These are phyloP conservation scores for Saccharomyces paradoxus DNA, from an alignment of 805 yeast genomes.

Conservation along the genomic window DNA sequence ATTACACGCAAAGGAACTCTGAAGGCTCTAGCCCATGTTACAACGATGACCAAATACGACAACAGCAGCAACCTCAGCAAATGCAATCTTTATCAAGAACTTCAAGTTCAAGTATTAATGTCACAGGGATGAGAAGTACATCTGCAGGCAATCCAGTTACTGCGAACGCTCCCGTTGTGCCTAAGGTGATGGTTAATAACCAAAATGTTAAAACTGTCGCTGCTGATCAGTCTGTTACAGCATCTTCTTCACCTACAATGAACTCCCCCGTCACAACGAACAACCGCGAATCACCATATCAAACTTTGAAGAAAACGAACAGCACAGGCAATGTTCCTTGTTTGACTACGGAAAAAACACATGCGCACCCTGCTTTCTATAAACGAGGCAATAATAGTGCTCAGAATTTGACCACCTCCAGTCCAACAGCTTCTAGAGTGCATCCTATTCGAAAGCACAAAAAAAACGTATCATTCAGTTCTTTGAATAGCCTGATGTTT, in stretches of 20 bases:
- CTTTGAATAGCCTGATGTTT: slow-evolving; percentile 29
- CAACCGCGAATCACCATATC: slow-evolving; percentile 3
- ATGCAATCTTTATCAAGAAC: slow-evolving; percentile 12
- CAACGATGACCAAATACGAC: slow-evolving; percentile 8
- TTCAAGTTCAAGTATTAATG: slow-evolving; percentile 11
- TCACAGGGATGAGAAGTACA: not conserved
- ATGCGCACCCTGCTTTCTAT: slow-evolving; percentile 10
- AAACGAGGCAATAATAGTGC: slow-evolving; percentile 20
- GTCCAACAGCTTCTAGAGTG: slow-evolving; percentile 10
- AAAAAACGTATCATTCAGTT: slow-evolving; percentile 30
- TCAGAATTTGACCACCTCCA: slow-evolving; percentile 11
- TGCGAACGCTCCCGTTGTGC: slow-evolving; percentile 5
- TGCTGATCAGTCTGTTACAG: not conserved
- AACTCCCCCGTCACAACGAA: not conserved
- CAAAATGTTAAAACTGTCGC: slow-evolving; percentile 7
- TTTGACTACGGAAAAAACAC: not conserved
- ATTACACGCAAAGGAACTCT: slow-evolving; percentile 5
- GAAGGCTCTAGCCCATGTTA: slow-evolving; percentile 15
- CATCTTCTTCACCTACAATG: not conserved
- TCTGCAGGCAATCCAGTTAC: not conserved
- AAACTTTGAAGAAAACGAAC: slow-evolving; percentile 8
- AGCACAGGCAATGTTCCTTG: slow-evolving; percentile 9
- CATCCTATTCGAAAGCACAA: slow-evolving; percentile 28
- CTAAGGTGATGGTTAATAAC: slow-evolving; percentile 17
- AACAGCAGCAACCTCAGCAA: not conserved